Evolutionary conservation across 2,329 filamentous ascomycete species (phyloP).

Genomic region (Exophiala phaeomuriformis): DNA sequence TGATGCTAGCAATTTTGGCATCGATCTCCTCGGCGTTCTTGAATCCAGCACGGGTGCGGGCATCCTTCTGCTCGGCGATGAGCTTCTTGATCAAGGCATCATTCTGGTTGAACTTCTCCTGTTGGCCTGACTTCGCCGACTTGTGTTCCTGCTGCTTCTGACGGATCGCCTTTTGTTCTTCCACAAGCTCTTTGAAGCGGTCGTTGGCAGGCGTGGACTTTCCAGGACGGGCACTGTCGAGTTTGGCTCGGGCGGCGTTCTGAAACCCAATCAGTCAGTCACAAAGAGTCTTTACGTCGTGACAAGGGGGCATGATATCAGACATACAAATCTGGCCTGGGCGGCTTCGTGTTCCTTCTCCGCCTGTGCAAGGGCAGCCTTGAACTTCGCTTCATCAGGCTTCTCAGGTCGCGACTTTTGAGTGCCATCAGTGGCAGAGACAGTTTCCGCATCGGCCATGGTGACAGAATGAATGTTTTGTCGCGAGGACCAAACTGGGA

Average conservation of each 20-base stretch:
- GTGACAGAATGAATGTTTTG: constrained; percentile 8
- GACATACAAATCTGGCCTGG: constrained; percentile 61
- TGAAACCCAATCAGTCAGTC: constrained; percentile 34
- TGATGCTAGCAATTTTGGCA: constrained; percentile 68
- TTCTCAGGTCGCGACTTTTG: constrained; percentile 61
- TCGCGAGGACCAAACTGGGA: background rate
- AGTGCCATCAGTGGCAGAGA: constrained; percentile 32
- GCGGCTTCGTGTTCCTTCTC: constrained; percentile 79
- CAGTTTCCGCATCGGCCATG: constrained; percentile 34
- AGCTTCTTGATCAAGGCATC: constrained; percentile 82
- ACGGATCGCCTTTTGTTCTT: constrained; percentile 72
- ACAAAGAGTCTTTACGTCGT: background rate
- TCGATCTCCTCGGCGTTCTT: constrained; percentile 86
- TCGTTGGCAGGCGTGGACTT: constrained; percentile 71
- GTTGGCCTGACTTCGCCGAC: constrained; percentile 65
- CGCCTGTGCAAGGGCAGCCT: constrained; percentile 67
- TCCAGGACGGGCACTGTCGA: constrained; percentile 73
- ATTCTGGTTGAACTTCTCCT: constrained; percentile 86
- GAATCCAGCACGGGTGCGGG: constrained; percentile 71
- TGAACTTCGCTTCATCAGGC: constrained; percentile 80
- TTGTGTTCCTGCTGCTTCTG: constrained; percentile 84
- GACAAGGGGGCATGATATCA: background rate
- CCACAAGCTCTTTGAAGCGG: constrained; percentile 63
- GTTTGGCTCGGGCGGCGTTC: constrained; percentile 81
- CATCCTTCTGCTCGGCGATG: constrained; percentile 78